Evolutionary conservation across 164 flowering plant species (phyloP), one percentile per base, ranked within the genome.

Genomic region (Liriodendron chinense): DNA sequence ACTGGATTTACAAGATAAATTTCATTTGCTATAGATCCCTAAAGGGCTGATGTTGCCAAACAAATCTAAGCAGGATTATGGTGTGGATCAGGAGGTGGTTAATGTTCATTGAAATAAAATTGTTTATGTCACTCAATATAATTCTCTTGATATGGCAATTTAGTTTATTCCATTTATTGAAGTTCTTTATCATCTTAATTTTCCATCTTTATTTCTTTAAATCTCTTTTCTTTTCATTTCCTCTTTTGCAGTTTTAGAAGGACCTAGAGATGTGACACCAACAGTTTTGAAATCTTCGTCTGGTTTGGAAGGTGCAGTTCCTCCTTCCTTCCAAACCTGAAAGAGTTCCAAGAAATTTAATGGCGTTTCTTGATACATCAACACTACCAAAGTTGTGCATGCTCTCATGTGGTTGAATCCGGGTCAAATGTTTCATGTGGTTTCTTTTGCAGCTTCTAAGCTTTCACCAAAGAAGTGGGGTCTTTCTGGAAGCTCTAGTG

Each of bases 391-490:
- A 57, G 16, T 20, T 20, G 7, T 57, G 62, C 16, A 57, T 57
- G 62, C 43, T 34, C 43, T 34, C 43, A 34, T 34, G 43, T 34
- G 43, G 16, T 53, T 53, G 59, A 53, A 16, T 53, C 18, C 59
- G 9, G 59, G 2, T 13, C 59, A 53, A 53, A 16, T 47, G 16
- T n/a, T 47, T 50, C 47, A 14, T n/a, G 5, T 47, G n/a, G 22
- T 65, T n/a, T 26, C 57, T 69, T 50, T 80, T 72, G 64, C 86
- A 95, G 98, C 76, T n/a, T 76, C 93, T 72, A 92, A 91, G 79
- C 85, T 95, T 77, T 82, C 98, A 65, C 98, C 98, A 16, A 95
- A 95, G 83, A 95, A 93, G 82, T 95, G 98, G 98, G 98, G 98
- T 70, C 85, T 90, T 75, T 87, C 94, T 72, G 92, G 91, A 76